Evolutionary conservation across 306 rosid species (phyloP).

Genomic region (Vachellia collinsii): DNA sequence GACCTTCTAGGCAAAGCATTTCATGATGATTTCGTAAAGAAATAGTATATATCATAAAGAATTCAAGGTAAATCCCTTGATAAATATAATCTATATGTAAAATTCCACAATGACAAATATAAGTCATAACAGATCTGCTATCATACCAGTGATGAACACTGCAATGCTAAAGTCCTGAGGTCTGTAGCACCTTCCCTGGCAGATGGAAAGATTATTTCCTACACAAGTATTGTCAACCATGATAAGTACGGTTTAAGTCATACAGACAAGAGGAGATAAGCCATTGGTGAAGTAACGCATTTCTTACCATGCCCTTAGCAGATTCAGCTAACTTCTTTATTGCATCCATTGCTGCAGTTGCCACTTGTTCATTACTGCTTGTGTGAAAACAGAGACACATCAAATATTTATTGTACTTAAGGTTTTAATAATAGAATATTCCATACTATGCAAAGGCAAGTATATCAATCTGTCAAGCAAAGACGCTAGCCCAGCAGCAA

Average conservation of each 20-base stretch:
- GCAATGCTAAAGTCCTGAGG: slow-evolving; percentile 61
- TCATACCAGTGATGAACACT: slow-evolving; percentile 84
- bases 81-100: slow-evolving; percentile 19
- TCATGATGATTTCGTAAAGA: background rate
- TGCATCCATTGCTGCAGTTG: slow-evolving; percentile 68
- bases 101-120: slow-evolving; percentile 15
- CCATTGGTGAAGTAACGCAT: slow-evolving; percentile 22
- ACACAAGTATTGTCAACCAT: slow-evolving; percentile 29
- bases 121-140: slow-evolving; percentile 26
- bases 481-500: background rate
- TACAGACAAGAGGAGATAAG: slow-evolving; percentile 28
- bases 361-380: slow-evolving; percentile 76
- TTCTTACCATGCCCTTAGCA: slow-evolving; percentile 77
- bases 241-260: slow-evolving; percentile 10
- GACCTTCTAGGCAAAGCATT: background rate
- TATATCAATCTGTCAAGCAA: background rate
- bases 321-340: slow-evolving; percentile 66
- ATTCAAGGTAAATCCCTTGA: slow-evolving; percentile 4
- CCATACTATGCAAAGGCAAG: background rate
- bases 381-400: slow-evolving; percentile 23
- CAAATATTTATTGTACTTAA: slow-evolving; percentile 2
- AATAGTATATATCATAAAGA: no score
- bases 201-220: slow-evolving; percentile 80
- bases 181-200: slow-evolving; percentile 60
- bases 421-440: slow-evolving; percentile 2